Base-by-base conservation (phyloP, 257 asterid genomes). In the Nicotiana attenuata region DNA sequence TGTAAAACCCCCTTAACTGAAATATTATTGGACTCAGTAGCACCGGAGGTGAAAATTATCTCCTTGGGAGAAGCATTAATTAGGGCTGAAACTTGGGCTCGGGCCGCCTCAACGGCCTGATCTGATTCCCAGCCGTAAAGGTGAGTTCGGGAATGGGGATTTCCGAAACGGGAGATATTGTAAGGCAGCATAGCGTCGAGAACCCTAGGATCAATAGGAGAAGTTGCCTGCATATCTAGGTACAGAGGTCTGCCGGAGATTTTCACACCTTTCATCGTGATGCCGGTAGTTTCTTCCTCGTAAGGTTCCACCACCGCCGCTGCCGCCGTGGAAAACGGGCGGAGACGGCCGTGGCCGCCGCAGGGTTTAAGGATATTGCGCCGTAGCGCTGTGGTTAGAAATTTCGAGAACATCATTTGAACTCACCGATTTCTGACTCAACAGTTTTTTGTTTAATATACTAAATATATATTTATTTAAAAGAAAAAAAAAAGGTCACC, bases 71-170 rank as follows among this genome's bases (percentile, higher is more conserved):
- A 94, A 57, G 98, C 95, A 83, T 87, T 89, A 63, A 96, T 91
- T 55, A 94, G 92, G 82, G 88, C 68, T 0, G 99, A 86, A 9
- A 96, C 80, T 31, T 94, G 95, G 31, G 87, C 83, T 0, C 98
- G 87, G 45, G 97, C 95, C 2, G 83, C 20, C 64, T 96, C 99
- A 52, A 96, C 98, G 57, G 98, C 99, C 50, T 81, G 84, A 71
- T 96, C 98, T 5, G 98, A 96, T 87, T 96, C 98, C 99, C 99
- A 96, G 79, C 99, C 99, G 93, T 96, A 96, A 41, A 94, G 93
- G 75, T 96, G 99, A 75, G 99, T 94, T 4, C 98, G 91, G 5
- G 99, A 96, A 73, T 94, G 99, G 24, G 98, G 99, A 87, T 96
- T 96, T 5, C 99, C 99, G 86, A 80, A 96, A 29, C 85, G 95